phyloP scores from a whole-genome alignment of 2,329 filamentous ascomycete species.

The Hymenoscyphus fructigenus region DNA sequence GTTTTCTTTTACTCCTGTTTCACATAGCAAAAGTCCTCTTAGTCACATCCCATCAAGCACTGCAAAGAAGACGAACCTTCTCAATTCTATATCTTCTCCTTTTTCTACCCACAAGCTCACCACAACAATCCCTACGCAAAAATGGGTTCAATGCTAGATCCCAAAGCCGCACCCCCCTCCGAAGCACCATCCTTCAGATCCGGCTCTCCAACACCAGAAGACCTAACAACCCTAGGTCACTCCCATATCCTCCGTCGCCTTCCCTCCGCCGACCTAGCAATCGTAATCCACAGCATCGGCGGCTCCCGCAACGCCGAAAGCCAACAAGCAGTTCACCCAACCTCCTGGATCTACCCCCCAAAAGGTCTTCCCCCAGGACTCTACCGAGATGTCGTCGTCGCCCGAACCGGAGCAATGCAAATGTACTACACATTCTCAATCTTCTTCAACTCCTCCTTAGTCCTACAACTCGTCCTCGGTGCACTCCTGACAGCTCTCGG shows the following conservation, averaged over 20 bases:
- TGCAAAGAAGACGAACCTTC: neutral
- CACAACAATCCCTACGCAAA: neutral
- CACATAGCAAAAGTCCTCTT: neutral
- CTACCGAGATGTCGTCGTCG: constrained; percentile 24
- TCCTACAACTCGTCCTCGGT: constrained; percentile 30
- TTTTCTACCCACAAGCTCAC: neutral
- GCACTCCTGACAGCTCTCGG: constrained; percentile 29
- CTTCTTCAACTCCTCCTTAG: constrained; percentile 23
- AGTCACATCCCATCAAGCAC: neutral
- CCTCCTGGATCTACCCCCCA: constrained; percentile 21
- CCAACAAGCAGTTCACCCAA: constrained; percentile 15
- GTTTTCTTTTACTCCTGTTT: neutral
- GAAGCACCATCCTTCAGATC: constrained; percentile 8
- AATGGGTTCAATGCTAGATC: neutral
- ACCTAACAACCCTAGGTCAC: constrained; percentile 8
- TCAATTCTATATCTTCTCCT: neutral
- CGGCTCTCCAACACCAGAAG: constrained; percentile 8
- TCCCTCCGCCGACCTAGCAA: constrained; percentile 8
- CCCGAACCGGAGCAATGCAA: constrained; percentile 16
- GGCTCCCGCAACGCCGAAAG: constrained; percentile 9
- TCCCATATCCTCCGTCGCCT: constrained; percentile 12
- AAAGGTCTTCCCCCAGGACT: constrained; percentile 26
- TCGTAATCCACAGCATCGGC: constrained; percentile 16
- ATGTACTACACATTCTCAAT: constrained; percentile 24
- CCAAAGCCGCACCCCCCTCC: neutral